Evolutionary conservation across 768 basidiomycete genomes (phyloP), one percentile per base, ranked within the genome.

Genomic region (Auriculariales sp.): DNA sequence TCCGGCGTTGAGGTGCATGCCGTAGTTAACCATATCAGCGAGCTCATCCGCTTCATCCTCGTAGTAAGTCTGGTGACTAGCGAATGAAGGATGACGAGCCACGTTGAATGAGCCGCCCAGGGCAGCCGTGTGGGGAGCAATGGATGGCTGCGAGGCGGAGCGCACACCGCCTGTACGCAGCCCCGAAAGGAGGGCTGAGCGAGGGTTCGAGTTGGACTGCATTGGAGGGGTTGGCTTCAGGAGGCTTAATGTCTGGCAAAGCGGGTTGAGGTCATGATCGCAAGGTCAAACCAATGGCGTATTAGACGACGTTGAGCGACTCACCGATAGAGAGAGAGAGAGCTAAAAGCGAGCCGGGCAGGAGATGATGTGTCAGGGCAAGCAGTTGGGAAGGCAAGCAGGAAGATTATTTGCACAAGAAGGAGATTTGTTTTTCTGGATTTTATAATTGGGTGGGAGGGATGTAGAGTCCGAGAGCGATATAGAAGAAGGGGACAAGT

Each of bases 91-190:
- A 60, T 77, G 76, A 54, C 75, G 29, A 17, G 51, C 50, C n/a
- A 29, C 39, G 27, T 49, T n/a, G 35, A 46, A 17, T 47, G n/a
- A n/a, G n/a, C n/a, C n/a, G n/a, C n/a, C n/a, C n/a, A n/a, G 78
- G 24, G 78, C 77, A 49, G 84, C 80, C 44, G 82, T 80, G 64
- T 83, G 79, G 34, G 85, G 83, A 17, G 76, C 64, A 32, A 50
- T 52, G 46, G 65, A 61, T 50, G 64, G 47, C 22, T 59, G 63
- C 50, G 84, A 83, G 39, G 72, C 59, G n/a, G 87, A 80, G 57
- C 88, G 83, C 53, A 91, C 89, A 46, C 88, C 88, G 62, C 88
- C 89, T 49, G 88, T 91, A 62, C 88, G 83, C 60, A 91, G 85
- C 57, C 84, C 86, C 53, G 82, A 73, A 64, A 91, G 85, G 60